Evolutionary conservation across 129 eudicot species (phyloP).

Genomic region (Scalesia atractyloides): DNA sequence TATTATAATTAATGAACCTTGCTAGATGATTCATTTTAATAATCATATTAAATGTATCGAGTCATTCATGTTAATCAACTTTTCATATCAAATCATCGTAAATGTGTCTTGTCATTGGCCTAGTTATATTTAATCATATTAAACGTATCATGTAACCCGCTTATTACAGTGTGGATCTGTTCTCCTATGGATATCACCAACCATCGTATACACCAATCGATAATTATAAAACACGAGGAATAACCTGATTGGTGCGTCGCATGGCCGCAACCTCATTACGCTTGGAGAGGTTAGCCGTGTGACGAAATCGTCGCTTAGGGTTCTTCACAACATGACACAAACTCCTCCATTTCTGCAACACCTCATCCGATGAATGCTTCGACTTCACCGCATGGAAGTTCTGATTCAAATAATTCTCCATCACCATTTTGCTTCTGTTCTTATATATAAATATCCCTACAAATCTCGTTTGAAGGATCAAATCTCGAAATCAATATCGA

Average conservation of each 20-base stretch:
- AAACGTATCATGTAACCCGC: too few species aligned
- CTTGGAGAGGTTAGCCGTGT: constrained; percentile 83
- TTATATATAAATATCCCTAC: constrained; percentile 18
- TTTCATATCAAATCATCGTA: too few species aligned
- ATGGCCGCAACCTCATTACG: constrained; percentile 93
- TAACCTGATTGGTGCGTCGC: constrained; percentile 92
- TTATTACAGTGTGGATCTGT: neutral
- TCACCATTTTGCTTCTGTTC: constrained; percentile 25
- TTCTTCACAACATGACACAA: constrained; percentile 95
- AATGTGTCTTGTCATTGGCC: too few species aligned
- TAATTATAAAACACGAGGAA: constrained; percentile 5
- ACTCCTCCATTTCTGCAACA: constrained; percentile 77
- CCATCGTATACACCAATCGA: neutral
- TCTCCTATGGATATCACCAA: neutral
- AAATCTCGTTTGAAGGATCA: constrained; percentile 18
- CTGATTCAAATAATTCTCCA: constrained; percentile 81
- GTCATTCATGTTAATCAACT: too few species aligned
- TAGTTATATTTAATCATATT: too few species aligned
- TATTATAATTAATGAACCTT: too few species aligned
- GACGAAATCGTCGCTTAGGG: constrained; percentile 84
- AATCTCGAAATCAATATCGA: constrained; percentile 15
- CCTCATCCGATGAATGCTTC: constrained; percentile 69
- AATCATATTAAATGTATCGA: too few species aligned
- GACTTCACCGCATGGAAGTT: constrained; percentile 69
- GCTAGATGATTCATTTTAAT: too few species aligned